Conservation (phyloP, 2,329 filamentous ascomycete species). For the Penicillium sp. region DNA sequence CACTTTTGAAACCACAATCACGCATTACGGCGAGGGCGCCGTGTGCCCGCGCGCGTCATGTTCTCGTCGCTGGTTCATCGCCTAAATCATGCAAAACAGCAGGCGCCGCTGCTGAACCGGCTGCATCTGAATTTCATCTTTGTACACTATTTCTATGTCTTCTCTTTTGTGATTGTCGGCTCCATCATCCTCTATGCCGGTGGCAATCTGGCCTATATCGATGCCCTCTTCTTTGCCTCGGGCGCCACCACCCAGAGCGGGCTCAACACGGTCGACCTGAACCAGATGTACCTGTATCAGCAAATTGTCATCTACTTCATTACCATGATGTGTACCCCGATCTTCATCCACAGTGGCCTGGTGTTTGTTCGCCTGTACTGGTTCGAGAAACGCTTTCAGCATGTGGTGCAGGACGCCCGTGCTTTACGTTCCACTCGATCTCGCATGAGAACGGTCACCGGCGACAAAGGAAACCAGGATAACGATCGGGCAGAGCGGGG, state of each 20-base stretch:
- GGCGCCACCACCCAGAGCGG: conserved; percentile 89
- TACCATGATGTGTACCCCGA: conserved; percentile 70
- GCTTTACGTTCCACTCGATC: conserved; percentile 59
- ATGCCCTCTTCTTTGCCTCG: conserved; percentile 81
- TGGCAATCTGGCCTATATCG: conserved; percentile 66
- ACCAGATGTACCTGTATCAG: conserved; percentile 63
- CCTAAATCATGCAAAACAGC: conserved; percentile 24
- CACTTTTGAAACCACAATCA: too few relatives aligned
- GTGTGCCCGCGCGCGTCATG: conserved; percentile 12
- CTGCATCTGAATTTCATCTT: conserved; percentile 43
- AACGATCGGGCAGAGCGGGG: conserved; percentile 33
- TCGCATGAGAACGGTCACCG: conserved; percentile 49
- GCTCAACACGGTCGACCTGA: conserved; percentile 69
- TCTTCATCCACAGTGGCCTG: conserved; percentile 76
- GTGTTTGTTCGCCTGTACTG: conserved; percentile 92
- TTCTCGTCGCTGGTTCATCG: conserved; percentile 23
- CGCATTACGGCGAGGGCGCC: too few relatives aligned
- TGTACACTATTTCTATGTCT: conserved; percentile 65
- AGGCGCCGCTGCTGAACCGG: conserved; percentile 33
- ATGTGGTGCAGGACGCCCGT: conserved; percentile 68
- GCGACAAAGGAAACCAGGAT: conserved; percentile 38
- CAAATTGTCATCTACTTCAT: conserved; percentile 68
- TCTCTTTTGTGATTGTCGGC: conserved; percentile 63
- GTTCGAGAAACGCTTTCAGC: conserved; percentile 95
- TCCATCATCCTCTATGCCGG: conserved; percentile 70